Evolutionary conservation across 75 land plant genomes (phyloP).

Genomic region (Pinus albicaulis): DNA sequence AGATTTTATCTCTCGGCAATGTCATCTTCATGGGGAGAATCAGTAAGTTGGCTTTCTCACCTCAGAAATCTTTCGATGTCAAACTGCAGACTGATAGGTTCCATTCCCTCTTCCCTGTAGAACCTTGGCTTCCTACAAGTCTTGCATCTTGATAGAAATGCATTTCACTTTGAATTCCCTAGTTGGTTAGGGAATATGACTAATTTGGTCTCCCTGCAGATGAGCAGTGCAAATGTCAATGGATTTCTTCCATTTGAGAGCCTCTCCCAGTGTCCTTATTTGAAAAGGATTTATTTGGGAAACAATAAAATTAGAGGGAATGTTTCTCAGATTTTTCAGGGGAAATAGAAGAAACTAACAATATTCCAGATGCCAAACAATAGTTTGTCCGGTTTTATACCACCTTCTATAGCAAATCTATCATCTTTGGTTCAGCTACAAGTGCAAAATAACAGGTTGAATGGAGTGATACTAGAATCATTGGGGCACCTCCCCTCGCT

Average conservation of each 20-base stretch:
- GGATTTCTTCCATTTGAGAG: not conserved
- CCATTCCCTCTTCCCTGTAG: not conserved
- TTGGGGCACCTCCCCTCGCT: slow-evolving; percentile 33
- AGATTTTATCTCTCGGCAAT: no score
- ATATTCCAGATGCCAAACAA: not conserved
- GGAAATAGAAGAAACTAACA: not conserved
- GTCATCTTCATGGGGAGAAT: not conserved
- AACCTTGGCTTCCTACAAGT: not conserved
- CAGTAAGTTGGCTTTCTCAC: not conserved
- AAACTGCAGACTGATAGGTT: not conserved
- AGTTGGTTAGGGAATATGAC: no score
- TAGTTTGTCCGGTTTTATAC: not conserved
- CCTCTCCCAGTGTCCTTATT: not conserved
- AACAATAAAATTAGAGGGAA: not conserved
- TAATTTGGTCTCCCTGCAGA: not conserved
- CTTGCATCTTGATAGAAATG: not conserved
- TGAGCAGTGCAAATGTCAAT: not conserved
- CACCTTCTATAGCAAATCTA: not conserved
- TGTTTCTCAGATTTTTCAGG: not conserved
- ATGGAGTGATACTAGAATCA: slow-evolving; percentile 43
- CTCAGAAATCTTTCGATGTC: not conserved
- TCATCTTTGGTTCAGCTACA: slow-evolving; percentile 12
- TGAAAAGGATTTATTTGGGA: not conserved
- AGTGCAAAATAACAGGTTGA: slow-evolving; percentile 38
- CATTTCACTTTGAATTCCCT: no score